Conservation (phyloP, 257 asterid species). For the Solanum tarapatanum region DNA sequence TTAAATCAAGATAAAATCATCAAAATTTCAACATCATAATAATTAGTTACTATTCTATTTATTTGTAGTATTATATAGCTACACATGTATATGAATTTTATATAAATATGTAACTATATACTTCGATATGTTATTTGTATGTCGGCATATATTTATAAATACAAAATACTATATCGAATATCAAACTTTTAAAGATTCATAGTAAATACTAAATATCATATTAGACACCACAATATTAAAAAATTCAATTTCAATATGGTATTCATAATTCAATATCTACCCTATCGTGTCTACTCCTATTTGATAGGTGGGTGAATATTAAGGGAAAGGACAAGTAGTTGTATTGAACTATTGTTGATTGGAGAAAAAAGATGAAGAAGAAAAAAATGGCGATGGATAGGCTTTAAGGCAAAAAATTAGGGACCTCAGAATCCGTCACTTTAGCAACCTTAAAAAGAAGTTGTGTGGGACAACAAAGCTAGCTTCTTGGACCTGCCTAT, state of each 20-base stretch:
- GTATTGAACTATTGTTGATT: not conserved
- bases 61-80: too few species aligned
- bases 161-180: too few species aligned
- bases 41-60: too few species aligned
- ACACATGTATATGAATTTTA: too few species aligned
- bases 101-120: too few species aligned
- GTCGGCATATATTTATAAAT: too few species aligned
- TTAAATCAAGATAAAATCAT: too few species aligned
- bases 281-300: not conserved
- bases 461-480: not conserved
- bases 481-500: not conserved
- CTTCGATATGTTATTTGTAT: too few species aligned
- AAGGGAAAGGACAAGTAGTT: not conserved
- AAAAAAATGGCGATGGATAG: not conserved
- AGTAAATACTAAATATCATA: not conserved
- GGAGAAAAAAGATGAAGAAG: not conserved
- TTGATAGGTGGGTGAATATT: not conserved
- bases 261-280: not conserved
- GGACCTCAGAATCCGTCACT: not conserved
- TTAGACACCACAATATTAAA: too few species aligned
- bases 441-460: not conserved
- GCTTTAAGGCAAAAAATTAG: not conserved
- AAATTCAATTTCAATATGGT: too few species aligned
- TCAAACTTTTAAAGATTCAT: too few species aligned
- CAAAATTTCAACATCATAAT: too few species aligned